Evolutionary conservation across 129 eudicot species (phyloP), one percentile per base, ranked within the genome.

Genomic region (Glebionis coronaria): DNA sequence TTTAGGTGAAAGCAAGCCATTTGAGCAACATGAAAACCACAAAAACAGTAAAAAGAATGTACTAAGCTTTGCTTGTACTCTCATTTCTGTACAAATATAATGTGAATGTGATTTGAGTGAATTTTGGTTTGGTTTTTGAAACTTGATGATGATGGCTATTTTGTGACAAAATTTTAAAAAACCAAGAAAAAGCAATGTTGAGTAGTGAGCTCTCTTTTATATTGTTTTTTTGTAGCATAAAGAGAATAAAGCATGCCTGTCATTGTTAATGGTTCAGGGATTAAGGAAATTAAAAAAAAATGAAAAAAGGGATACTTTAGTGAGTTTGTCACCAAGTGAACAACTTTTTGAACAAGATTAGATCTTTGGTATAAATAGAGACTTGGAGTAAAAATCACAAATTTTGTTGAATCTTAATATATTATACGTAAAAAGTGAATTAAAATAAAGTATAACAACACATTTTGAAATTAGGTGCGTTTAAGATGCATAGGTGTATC

Each of bases 1-100:
- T 84, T 87, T 90, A 20, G 97, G 81, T 54, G 97, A 90, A 58
- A 90, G 92, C 84, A 90, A 74, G 42, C 74, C 82, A 68, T 61
- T 71, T 68, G 84, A 79, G 51, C 72, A 70, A 35, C 68, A 57
- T 66, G 63, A 85, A 74, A 80, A 51, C 72, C 79, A 78, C 8
- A 85, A 20, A 70, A 78, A 71, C 57, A 87, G 27, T 58, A 78
- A 72, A 76, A 79, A 79, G 67, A 82, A 72, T 40, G 78, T 65
- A 63, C 69, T 47, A 59, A 67, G 28, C 64, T 70, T 78, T 40
- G 15, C 35, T 19, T 66, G 62, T 56, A 80, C 81, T 71, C 78
- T 82, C 87, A 84, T 90, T 28, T 65, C 76, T 81, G 56, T 71
- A 71, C 71, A 69, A 56, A 44, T 18, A 66, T 46, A n/a, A 74